Evolutionary conservation across 768 basidiomycete genomes (phyloP).

Genomic region (Rhodotorula babjevae): DNA sequence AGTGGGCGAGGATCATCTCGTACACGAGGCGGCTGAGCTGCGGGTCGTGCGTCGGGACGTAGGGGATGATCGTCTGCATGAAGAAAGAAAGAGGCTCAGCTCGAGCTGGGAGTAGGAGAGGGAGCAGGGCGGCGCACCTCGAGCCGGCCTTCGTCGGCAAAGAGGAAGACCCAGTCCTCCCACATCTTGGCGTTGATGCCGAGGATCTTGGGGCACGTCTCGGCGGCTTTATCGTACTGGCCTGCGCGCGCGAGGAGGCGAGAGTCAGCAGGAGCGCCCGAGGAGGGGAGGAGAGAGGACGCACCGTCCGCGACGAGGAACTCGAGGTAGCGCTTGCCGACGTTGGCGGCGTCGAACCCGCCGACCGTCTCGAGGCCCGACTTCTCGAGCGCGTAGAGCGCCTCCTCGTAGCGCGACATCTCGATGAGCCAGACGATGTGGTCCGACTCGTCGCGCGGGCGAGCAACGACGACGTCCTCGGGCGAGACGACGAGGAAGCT

Average conservation of each 20-base stretch:
- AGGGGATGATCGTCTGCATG: constrained; percentile 74
- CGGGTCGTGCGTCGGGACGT: constrained; percentile 75
- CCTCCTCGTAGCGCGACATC: constrained; percentile 77
- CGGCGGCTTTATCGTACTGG: constrained; percentile 72
- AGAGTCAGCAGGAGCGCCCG: not conserved
- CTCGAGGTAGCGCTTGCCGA: constrained; percentile 80
- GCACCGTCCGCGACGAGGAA: constrained; percentile 75
- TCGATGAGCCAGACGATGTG: constrained; percentile 91
- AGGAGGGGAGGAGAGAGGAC: constrained; percentile 27
- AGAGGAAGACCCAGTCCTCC: constrained; percentile 93
- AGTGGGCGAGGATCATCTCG: constrained; percentile 88
- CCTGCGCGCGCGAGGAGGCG: constrained; percentile 46
- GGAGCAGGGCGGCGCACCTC: constrained; percentile 53
- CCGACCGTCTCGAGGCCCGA: constrained; percentile 52
- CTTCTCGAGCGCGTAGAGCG: constrained; percentile 71
- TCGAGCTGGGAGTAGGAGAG: not conserved
- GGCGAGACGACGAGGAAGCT: constrained; percentile 79
- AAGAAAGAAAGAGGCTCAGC: not conserved
- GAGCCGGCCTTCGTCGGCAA: constrained; percentile 72
- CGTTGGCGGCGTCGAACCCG: constrained; percentile 50
- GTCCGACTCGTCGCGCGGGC: constrained; percentile 78
- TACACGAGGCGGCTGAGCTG: constrained; percentile 79
- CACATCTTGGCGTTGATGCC: constrained; percentile 72
- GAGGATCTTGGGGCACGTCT: constrained; percentile 77
- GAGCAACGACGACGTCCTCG: constrained; percentile 77